Conservation (phyloP, 2,329 filamentous ascomycete species). For the Ophiosphaerella korrae region DNA sequence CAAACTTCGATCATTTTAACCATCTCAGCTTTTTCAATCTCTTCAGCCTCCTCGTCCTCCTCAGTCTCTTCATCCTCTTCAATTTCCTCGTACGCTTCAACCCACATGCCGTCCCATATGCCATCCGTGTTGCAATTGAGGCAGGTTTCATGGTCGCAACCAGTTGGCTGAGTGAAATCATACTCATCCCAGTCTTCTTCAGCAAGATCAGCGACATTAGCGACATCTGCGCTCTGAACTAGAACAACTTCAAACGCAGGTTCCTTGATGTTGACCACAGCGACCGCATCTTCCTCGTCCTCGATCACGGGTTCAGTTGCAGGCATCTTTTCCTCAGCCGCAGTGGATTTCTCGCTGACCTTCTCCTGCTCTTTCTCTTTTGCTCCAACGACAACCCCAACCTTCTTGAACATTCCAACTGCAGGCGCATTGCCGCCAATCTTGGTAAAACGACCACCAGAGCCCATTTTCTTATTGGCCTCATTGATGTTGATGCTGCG, state of each 20-base stretch:
- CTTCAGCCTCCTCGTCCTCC: no score
- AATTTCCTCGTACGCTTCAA: neutral
- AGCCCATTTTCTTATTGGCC: conserved; percentile 19
- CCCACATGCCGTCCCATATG: conserved; percentile 25
- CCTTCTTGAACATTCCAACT: conserved; percentile 67
- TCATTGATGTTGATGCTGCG: conserved; percentile 29
- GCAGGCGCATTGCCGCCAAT: conserved; percentile 21
- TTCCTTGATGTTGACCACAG: neutral
- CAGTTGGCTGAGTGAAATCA: conserved; percentile 58
- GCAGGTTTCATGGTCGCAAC: conserved; percentile 46
- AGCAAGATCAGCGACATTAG: no score
- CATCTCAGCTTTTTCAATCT: no score
- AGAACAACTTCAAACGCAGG: no score
- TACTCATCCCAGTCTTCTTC: conserved; percentile 51
- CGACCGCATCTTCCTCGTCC: conserved; percentile 29
- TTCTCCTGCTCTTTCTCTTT: conserved; percentile 19
- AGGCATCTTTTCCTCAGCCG: conserved; percentile 31
- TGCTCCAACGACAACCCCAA: conserved; percentile 54
- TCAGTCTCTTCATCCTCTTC: no score
- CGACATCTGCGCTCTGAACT: no score
- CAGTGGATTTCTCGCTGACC: conserved; percentile 41
- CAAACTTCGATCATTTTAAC: no score
- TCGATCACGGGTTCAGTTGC: conserved; percentile 4
- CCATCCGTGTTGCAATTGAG: conserved; percentile 29
- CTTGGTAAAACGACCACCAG: conserved; percentile 34